Evolutionary conservation across 2,329 filamentous ascomycete genomes (phyloP).

Genomic region (Emergomyces orientalis): DNA sequence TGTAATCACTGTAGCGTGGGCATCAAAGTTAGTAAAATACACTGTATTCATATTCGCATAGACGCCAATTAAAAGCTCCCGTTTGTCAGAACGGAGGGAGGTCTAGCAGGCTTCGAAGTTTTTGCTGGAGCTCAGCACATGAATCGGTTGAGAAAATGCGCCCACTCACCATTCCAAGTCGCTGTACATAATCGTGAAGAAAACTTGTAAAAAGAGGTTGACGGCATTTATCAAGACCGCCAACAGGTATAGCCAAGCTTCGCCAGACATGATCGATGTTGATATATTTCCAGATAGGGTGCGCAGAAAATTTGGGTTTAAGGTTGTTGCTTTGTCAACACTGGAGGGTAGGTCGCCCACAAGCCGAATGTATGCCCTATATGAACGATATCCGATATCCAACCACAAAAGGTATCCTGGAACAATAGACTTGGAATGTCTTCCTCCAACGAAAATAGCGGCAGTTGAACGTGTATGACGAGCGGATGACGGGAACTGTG

Average conservation of each 20-base stretch:
- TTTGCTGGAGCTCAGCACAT: background rate
- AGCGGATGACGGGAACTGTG: background rate
- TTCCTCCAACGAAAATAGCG: background rate
- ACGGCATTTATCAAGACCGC: slow-evolving; percentile 99
- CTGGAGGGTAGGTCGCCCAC: background rate
- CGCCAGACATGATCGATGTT: slow-evolving; percentile 69
- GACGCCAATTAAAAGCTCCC: background rate
- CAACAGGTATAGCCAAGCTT: slow-evolving; percentile 96
- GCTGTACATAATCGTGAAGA: slow-evolving; percentile 99
- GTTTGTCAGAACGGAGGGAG: background rate
- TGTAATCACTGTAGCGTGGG: slow-evolving; percentile 67
- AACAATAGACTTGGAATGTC: background rate
- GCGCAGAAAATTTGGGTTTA: background rate
- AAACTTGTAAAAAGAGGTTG: slow-evolving; percentile 98
- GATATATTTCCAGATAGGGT: background rate
- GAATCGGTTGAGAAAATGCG: slow-evolving; percentile 6
- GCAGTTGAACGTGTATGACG: no score
- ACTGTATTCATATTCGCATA: background rate
- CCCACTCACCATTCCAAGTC: slow-evolving; percentile 91
- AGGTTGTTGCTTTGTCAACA: background rate
- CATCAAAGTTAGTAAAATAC: background rate
- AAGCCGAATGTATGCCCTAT: background rate
- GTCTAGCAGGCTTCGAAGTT: background rate
- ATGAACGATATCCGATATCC: background rate
- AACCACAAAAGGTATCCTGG: background rate